Evolutionary conservation across 192 early-diverging fungal species (phyloP), one percentile per base, ranked within the genome.

Genomic region (Paraglomus brasilianum): DNA sequence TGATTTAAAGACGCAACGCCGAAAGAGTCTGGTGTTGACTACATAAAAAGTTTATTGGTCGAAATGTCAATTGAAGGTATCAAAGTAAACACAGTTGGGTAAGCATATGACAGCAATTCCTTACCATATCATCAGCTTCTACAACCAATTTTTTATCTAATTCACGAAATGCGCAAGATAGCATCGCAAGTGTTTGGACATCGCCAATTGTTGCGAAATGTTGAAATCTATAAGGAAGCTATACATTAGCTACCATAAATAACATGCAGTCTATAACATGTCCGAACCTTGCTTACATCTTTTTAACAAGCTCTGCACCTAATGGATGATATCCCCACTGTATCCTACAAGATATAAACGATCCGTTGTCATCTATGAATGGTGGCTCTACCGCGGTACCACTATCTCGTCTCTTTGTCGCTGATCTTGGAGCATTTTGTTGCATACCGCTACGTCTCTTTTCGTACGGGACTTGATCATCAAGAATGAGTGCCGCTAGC

Each of bases 111-210:
- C n/a, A n/a, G n/a, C n/a, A n/a, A n/a, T n/a, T n/a, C n/a, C n/a
- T n/a, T n/a, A n/a, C n/a, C n/a, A n/a, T n/a, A n/a, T n/a, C n/a
- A n/a, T n/a, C 75, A 5, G 75, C 73, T n/a, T 72, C 51, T 13
- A 63, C 21, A 66, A 70, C 53, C 5, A 59, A 61, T 41, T 74
- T 71, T 38, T 71, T 80, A 53, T 75, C 65, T 9, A 51, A 66
- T 39, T 82, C 81, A 36, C 75, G 76, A 64, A 90, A 88, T 1
- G 84, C 86, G 65, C 89, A 91, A 14, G 80, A 78, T 17, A 91
- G 67, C 40, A 91, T 69, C 0, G 88, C 88, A 22, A 86, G 65
- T 42, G 81, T 89, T 69, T 91, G 89, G 22, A 88, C 81, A 75
- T 91, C 88, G 7, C 88, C 84, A 63, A 78, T 73, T 8, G 66